Percentiles rank a stretch among this genome's conserved stretches.
Evolutionary conservation across 2,329 filamentous ascomycete genomes (phyloP).

Genomic region (Ophiostoma sp.): DNA sequence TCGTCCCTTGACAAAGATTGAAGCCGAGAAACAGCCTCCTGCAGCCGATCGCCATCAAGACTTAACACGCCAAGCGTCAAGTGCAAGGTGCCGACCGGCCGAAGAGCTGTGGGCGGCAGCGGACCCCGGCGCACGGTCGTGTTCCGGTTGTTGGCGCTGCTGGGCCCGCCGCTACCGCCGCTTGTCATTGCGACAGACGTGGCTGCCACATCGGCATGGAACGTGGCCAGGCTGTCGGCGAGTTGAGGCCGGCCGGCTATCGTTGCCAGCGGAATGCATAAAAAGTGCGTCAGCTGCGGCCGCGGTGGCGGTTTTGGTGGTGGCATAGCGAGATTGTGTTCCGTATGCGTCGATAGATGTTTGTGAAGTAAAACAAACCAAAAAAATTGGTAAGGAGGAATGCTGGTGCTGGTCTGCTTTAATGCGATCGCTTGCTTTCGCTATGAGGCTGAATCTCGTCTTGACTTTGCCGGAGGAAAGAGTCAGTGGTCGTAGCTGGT

Average conservation of each 20-base stretch:
- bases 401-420: neutral
- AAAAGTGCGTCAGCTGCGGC: constrained; percentile 62
- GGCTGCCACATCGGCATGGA: constrained; percentile 59
- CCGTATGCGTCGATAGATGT: neutral
- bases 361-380: neutral
- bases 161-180: constrained; percentile 37
- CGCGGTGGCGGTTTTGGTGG: constrained; percentile 18
- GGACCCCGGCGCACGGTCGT: constrained; percentile 5
- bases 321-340: neutral
- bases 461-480: neutral
- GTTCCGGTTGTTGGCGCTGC: constrained; percentile 32
- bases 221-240: constrained; percentile 59
- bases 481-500: neutral
- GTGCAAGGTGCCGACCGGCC: constrained; percentile 79
- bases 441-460: neutral
- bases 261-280: constrained; percentile 71
- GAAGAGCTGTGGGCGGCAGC: constrained; percentile 66
- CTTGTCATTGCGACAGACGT: constrained; percentile 20
- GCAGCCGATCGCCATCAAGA: constrained; percentile 51
- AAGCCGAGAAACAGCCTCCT: constrained; percentile 45
- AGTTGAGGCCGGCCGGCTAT: constrained; percentile 64
- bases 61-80: constrained; percentile 86
- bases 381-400: neutral
- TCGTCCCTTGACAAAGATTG: constrained; percentile 38
- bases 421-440: neutral